These are phyloP conservation scores for Nicotiana obtusifolia DNA, from an alignment of 257 asterid genomes.

Conservation along the genomic window DNA sequence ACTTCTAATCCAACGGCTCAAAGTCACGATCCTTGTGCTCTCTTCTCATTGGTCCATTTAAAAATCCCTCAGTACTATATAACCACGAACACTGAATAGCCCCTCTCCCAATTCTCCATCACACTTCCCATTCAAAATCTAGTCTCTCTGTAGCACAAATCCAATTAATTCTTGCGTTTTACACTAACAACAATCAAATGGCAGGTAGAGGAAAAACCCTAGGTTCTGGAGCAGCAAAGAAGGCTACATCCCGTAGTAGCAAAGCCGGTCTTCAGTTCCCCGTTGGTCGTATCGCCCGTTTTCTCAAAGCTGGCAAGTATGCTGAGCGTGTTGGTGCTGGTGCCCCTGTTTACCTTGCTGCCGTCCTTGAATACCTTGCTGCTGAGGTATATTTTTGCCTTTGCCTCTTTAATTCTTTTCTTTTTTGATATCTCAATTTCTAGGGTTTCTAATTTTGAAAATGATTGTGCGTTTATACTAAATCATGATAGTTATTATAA, in stretches of 20 bases:
- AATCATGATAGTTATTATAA: background rate
- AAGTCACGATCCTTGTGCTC: conserved; percentile 30
- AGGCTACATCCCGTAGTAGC: conserved; percentile 67
- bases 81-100: background rate
- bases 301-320: conserved; percentile 79
- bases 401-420: no score
- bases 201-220: conserved; percentile 83
- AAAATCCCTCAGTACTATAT: conserved; percentile 33
- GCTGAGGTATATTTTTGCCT: conserved; percentile 46
- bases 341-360: conserved; percentile 87
- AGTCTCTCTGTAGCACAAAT: background rate
- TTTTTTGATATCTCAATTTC: background rate
- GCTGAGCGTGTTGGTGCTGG: conserved; percentile 90
- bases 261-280: conserved; percentile 83
- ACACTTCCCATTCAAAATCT: background rate
- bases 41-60: conserved; percentile 23
- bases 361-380: conserved; percentile 74
- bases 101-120: background rate
- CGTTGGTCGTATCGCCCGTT: conserved; percentile 85
- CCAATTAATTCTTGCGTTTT: background rate
- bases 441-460: conserved; percentile 6
- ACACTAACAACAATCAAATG: conserved; percentile 22
- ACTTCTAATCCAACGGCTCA: conserved; percentile 33
- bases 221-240: conserved; percentile 71
- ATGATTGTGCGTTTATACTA: background rate